Evolutionary conservation across 352 stramenopile species (phyloP).

Genomic region (Globisporangium acanthophoron): DNA sequence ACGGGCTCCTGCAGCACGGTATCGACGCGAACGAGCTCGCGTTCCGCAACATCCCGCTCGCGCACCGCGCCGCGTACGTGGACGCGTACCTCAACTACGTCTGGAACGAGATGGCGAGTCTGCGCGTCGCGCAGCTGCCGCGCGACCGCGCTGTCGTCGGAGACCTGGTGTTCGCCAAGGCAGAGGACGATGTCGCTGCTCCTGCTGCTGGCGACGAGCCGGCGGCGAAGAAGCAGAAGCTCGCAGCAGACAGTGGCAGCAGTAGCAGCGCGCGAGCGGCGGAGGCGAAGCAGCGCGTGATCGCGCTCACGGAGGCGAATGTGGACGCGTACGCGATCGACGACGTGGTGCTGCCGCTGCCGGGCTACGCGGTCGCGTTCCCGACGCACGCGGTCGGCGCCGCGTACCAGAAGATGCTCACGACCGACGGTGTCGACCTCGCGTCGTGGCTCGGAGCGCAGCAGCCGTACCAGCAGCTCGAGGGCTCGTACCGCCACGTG

Average conservation of each 20-base stretch:
- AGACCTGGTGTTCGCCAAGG: slow-evolving; percentile 80
- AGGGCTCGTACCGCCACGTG: slow-evolving; percentile 90
- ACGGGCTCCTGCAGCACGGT: slow-evolving; percentile 68
- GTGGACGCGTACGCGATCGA: slow-evolving; percentile 84
- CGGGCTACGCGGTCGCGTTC: slow-evolving; percentile 85
- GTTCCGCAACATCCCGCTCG: slow-evolving; percentile 56
- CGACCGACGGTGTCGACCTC: slow-evolving; percentile 55
- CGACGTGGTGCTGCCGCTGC: slow-evolving; percentile 94
- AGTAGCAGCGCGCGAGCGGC: slow-evolving; percentile 22
- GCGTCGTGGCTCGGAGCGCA: slow-evolving; percentile 24
- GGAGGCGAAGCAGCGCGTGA: slow-evolving; percentile 24
- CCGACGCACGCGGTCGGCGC: slow-evolving; percentile 65
- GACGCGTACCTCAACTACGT: slow-evolving; percentile 92
- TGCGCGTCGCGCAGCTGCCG: slow-evolving; percentile 73
- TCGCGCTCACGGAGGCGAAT: slow-evolving; percentile 82
- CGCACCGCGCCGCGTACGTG: slow-evolving; percentile 60
- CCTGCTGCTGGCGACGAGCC: slow-evolving; percentile 7
- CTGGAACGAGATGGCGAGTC: slow-evolving; percentile 94
- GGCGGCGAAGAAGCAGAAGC: slow-evolving; percentile 9
- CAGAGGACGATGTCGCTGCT: not conserved
- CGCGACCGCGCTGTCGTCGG: slow-evolving; percentile 63
- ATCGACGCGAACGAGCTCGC: slow-evolving; percentile 68
- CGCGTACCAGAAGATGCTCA: slow-evolving; percentile 46
- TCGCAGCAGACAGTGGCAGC: slow-evolving; percentile 3
- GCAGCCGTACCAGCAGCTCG: slow-evolving; percentile 60